Conservation (phyloP, 2,329 filamentous ascomycete species). For the Botryotinia globosa region DNA sequence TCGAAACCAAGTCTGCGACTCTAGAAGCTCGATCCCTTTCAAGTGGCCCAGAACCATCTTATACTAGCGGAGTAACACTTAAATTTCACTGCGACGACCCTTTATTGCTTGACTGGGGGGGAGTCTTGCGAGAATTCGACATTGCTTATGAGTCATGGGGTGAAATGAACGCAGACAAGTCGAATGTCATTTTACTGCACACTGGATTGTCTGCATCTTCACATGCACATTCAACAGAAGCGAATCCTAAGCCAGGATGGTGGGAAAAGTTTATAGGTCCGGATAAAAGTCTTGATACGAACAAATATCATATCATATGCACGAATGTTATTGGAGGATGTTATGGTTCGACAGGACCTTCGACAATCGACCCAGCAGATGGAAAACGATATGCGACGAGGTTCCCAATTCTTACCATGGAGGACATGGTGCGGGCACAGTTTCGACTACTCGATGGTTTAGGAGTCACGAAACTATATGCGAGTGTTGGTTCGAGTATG, state of each 20-base stretch:
- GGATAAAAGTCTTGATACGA: slow-evolving; percentile 77
- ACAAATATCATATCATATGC: slow-evolving; percentile 91
- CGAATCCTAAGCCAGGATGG: slow-evolving; percentile 88
- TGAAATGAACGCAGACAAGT: slow-evolving; percentile 70
- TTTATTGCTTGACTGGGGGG: slow-evolving; percentile 89
- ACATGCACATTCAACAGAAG: slow-evolving; percentile 87
- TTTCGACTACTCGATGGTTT: slow-evolving; percentile 82
- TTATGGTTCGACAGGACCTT: slow-evolving; percentile 91
- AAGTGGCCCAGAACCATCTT: slow-evolving; percentile 86
- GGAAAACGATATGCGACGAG: slow-evolving; percentile 86
- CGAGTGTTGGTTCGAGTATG: slow-evolving; percentile 95
- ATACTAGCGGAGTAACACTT: slow-evolving; percentile 84
- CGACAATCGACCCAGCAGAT: slow-evolving; percentile 80
- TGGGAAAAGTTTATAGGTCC: slow-evolving; percentile 99
- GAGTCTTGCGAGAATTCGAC: slow-evolving; percentile 81
- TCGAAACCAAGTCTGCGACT: slow-evolving; percentile 73
- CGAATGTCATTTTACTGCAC: slow-evolving; percentile 87
- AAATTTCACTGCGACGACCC: slow-evolving; percentile 71
- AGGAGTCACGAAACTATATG: slow-evolving; percentile 75
- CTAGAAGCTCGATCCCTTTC: slow-evolving; percentile 66
- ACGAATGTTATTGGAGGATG: slow-evolving; percentile 96
- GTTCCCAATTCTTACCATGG: slow-evolving; percentile 92
- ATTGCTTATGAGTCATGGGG: slow-evolving; percentile 96
- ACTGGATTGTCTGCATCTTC: slow-evolving; percentile 96
- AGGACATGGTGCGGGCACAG: slow-evolving; percentile 97